Base-by-base conservation (phyloP, 805 yeast species). In the Kazachstania kunashirensis region DNA sequence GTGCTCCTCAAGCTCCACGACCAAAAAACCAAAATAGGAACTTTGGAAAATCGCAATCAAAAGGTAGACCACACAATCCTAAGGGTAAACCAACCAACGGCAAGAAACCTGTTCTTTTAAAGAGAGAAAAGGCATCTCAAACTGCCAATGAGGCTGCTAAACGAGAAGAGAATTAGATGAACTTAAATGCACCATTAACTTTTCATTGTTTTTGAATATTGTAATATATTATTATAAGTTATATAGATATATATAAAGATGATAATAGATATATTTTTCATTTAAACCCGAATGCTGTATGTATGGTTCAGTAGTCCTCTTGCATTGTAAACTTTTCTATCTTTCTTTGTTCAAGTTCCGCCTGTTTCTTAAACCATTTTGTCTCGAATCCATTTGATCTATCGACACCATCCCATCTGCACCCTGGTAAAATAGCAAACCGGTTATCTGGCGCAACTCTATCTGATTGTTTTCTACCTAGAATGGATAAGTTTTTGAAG, bases 331-430 rank as follows among this genome's bases (percentile, higher is more conserved):
- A 62, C 12, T 39, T 42, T 28, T 50, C 48, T 7, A 52, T 43
- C 35, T 61, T 57, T 6, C 43, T 40, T 36, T 65, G 62, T 31
- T 60, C 53, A 5, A 50, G 23, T 25, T 67, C 68, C 11, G 55
- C 53, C 38, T 59, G 66, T 47, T 52, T 65, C 31, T 56, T 65
- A 44, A 82, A 67, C 67, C 82, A 70, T 37, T 69, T 63, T 33
- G 61, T 64, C 53, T 88, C 97, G 58, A 82, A 88, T 3, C 95
- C 96, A 52, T 80, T 88, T 0, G 94, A 77, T 41, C 97, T 63
- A 58, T 84, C 88, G 2, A 88, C 77, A 0, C 96, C 96, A 57
- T 84, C 95, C 97, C 97, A 88, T 39, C 84, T 65, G 45, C 66
- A 65, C 0, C 96, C 96, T 0, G 96, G 94, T 4, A 62, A 59